phyloP scores from a whole-genome alignment of 768 basidiomycete species.

The Auricularia sp. region DNA sequence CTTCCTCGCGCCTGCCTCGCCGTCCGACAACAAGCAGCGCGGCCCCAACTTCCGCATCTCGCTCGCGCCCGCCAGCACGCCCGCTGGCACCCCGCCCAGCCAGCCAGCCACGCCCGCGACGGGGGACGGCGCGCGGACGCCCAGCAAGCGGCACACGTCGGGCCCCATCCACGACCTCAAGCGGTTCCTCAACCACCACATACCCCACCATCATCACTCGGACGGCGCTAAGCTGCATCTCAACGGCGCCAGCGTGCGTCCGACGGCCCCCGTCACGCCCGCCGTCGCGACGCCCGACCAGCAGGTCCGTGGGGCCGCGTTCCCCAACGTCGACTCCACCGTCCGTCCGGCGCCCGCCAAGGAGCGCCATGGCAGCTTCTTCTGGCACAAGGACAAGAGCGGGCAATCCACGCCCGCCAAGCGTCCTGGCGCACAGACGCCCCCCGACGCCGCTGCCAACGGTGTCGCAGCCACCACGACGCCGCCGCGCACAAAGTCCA shows the following conservation, averaged over 20 bases:
- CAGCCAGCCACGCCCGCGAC: slow-evolving; percentile 2
- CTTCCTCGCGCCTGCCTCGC: background rate
- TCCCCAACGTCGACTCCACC: background rate
- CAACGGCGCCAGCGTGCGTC: background rate
- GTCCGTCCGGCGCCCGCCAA: background rate
- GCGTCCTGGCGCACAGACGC: background rate
- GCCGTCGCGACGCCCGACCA: background rate
- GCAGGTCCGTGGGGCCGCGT: background rate
- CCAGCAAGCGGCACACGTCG: slow-evolving; percentile 29
- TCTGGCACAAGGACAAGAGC: slow-evolving; percentile 1
- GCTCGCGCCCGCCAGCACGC: background rate
- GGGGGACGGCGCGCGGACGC: slow-evolving; percentile 11
- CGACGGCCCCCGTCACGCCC: background rate
- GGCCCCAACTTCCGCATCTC: background rate
- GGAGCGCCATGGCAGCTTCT: background rate
- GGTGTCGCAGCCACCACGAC: background rate
- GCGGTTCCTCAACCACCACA: slow-evolving; percentile 89
- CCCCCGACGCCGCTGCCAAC: background rate
- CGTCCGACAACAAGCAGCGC: background rate
- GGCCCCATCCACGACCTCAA: slow-evolving; percentile 88
- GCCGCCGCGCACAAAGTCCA: background rate
- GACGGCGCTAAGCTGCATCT: slow-evolving; percentile 2
- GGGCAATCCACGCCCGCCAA: background rate
- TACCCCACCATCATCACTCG: slow-evolving; percentile 45
- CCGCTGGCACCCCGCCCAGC: background rate